A percentile compares a stretch with the other conserved stretches of the same genome.
These are phyloP conservation scores for Paramecium octaurelia DNA, from an alignment of 73 alveolate genomes.

Conservation along the genomic window DNA sequence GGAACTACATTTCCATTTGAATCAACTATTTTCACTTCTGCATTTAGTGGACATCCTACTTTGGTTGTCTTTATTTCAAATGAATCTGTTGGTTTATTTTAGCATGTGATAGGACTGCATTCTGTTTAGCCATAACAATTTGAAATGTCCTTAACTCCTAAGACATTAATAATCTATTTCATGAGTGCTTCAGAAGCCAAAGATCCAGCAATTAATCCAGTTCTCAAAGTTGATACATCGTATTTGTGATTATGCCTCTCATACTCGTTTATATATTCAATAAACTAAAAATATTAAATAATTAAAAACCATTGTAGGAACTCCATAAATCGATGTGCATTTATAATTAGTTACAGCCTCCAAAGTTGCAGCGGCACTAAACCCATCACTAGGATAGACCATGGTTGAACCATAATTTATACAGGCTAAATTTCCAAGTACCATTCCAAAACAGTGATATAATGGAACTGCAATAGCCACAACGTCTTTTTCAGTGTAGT, in stretches of 20 bases:
- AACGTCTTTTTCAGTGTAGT: constrained; percentile 60
- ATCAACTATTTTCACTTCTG: constrained; percentile 67
- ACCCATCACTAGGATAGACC: constrained; percentile 81
- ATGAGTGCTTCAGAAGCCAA: constrained; percentile 69
- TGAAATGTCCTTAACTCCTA: constrained; percentile 41
- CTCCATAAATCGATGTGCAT: constrained; percentile 78
- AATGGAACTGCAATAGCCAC: constrained; percentile 80
- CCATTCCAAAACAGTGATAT: constrained; percentile 92
- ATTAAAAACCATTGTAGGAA: constrained; percentile 75
- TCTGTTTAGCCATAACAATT: constrained; percentile 62
- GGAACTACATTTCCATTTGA: constrained; percentile 62
- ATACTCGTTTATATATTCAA: constrained; percentile 67
- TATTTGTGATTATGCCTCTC: constrained; percentile 12
- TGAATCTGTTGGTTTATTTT: constrained; percentile 25
- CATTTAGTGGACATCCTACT: constrained; percentile 69
- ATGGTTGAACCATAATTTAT: constrained; percentile 72
- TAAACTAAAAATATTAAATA: constrained; percentile 57
- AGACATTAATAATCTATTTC: constrained; percentile 7
- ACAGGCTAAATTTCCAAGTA: constrained; percentile 78
- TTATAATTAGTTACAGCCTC: constrained; percentile 65
- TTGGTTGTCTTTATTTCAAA: constrained; percentile 58
- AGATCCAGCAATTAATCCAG: constrained; percentile 85
- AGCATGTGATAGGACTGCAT: constrained; percentile 36
- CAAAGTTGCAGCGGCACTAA: constrained; percentile 69
- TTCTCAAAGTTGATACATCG: constrained; percentile 63